These are phyloP conservation scores for Strigomonas galati DNA, from an alignment of 208 protist species.

Conservation along the genomic window DNA sequence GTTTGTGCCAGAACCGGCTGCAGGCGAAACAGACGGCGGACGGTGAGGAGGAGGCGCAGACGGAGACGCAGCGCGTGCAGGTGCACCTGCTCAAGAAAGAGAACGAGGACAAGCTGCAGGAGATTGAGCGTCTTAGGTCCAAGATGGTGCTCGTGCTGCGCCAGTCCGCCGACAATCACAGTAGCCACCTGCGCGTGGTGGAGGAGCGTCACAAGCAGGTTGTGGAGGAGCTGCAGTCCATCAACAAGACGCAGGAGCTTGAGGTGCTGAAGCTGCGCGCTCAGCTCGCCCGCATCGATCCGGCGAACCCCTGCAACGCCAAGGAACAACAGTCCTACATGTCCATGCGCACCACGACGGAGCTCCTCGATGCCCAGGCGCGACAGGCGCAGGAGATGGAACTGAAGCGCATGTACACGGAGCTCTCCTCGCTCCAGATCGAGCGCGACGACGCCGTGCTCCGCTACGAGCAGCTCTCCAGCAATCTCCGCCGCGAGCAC, in stretches of 20 bases:
- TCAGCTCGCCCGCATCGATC: constrained; percentile 59
- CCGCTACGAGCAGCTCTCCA: constrained; percentile 63
- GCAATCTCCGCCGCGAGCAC: constrained; percentile 41
- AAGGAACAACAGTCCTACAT: constrained; percentile 13
- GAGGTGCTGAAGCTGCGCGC: constrained; percentile 66
- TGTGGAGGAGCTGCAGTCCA: constrained; percentile 53
- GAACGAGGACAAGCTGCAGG: constrained; percentile 65
- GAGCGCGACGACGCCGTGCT: constrained; percentile 71
- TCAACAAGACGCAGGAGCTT: constrained; percentile 58
- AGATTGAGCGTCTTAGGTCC: constrained; percentile 63
- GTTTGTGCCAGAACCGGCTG: constrained; percentile 18
- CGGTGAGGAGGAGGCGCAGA: constrained; percentile 27
- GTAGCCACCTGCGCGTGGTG: constrained; percentile 68
- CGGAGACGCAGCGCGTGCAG: constrained; percentile 41
- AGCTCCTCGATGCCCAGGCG: constrained; percentile 64
- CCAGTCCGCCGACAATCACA: constrained; percentile 69
- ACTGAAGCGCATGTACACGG: constrained; percentile 67
- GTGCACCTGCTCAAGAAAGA: constrained; percentile 51
- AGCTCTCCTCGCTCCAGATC: constrained; percentile 50
- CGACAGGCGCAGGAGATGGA: constrained; percentile 68
- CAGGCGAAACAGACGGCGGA: constrained; percentile 23
- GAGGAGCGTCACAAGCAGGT: constrained; percentile 72
- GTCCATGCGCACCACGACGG: constrained; percentile 34
- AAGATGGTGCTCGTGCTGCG: constrained; percentile 70
- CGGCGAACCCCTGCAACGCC: constrained; percentile 20